Percentiles rank a stretch among this genome's conserved stretches.
Evolutionary conservation across 768 basidiomycete species (phyloP).

Genomic region (Collybiopsis luxurians): DNA sequence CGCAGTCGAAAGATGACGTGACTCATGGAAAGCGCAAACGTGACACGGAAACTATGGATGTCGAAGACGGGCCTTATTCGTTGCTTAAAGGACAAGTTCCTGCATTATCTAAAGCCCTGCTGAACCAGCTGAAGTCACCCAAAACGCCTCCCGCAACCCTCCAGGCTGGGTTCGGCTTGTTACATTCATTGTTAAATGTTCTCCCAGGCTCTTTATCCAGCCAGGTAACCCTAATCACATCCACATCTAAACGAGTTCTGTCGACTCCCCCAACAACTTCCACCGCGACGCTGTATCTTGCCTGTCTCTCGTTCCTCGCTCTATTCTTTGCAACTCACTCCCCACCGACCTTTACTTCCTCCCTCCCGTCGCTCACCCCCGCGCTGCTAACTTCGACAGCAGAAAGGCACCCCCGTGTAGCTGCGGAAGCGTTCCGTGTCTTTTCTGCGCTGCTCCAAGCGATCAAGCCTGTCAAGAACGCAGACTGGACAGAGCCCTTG

Average conservation of each 20-base stretch:
- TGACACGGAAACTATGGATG: slow-evolving; percentile 71
- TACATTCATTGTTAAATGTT: slow-evolving; percentile 73
- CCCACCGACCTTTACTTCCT: slow-evolving; percentile 52
- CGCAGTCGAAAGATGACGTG: slow-evolving; percentile 49
- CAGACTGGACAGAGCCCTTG: slow-evolving; percentile 67
- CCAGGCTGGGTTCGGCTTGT: slow-evolving; percentile 82
- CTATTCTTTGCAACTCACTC: slow-evolving; percentile 76
- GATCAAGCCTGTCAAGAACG: slow-evolving; percentile 62
- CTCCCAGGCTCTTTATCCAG: slow-evolving; percentile 79
- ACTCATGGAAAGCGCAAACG: slow-evolving; percentile 74
- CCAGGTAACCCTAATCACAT: slow-evolving; percentile 61
- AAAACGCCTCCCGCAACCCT: slow-evolving; percentile 77
- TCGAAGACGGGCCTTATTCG: slow-evolving; percentile 69
- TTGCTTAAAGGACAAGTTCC: slow-evolving; percentile 78
- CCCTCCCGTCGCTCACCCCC: slow-evolving; percentile 68
- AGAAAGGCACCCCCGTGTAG: slow-evolving; percentile 88
- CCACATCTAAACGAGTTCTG: slow-evolving; percentile 63
- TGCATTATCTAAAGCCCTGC: slow-evolving; percentile 70
- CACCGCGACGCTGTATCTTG: slow-evolving; percentile 78
- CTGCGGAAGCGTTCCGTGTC: slow-evolving; percentile 83
- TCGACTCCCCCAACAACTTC: slow-evolving; percentile 70
- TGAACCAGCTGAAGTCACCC: slow-evolving; percentile 80
- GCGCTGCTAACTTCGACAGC: slow-evolving; percentile 69
- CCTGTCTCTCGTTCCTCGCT: slow-evolving; percentile 81
- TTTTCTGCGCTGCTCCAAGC: slow-evolving; percentile 82